These are phyloP conservation scores for Chaetomium globosum DNA, from an alignment of 2,329 filamentous ascomycete species.

Conservation along the genomic window DNA sequence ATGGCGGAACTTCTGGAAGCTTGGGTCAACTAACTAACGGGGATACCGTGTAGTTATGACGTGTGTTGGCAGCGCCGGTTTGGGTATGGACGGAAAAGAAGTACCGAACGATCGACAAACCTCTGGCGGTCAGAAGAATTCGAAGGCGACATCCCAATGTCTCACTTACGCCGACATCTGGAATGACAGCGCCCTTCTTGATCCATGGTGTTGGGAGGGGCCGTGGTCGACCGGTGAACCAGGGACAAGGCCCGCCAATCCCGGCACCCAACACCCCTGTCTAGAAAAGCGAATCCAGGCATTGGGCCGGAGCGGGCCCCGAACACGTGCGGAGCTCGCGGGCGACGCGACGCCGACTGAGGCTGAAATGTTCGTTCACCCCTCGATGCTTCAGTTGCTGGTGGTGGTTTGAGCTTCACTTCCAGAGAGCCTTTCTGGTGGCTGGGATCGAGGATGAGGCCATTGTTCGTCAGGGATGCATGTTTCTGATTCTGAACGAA, in stretches of 20 bases:
- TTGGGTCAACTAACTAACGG: background rate
- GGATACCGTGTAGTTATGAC: background rate
- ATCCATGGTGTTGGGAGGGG: background rate
- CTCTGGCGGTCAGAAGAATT: conserved; percentile 2
- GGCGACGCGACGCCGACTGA: background rate
- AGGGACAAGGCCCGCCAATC: conserved; percentile 14
- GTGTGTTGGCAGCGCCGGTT: background rate
- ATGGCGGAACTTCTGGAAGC: conserved; percentile 24
- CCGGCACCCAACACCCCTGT: conserved; percentile 1
- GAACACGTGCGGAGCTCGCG: conserved; percentile 1
- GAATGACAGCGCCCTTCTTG: background rate
- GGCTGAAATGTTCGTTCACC: background rate
- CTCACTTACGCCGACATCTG: background rate
- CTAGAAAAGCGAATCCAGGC: background rate
- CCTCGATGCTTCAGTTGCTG: background rate
- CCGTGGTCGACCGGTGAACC: conserved; percentile 12
- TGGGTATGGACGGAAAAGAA: background rate
- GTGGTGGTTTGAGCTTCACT: background rate
- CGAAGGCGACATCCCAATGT: background rate
- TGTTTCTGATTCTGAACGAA: conserved; percentile 5
- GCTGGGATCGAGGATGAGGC: background rate
- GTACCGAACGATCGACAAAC: conserved; percentile 11
- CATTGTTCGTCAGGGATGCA: background rate
- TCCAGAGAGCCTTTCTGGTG: background rate
- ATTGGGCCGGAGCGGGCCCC: background rate